Percentiles rank a stretch among this genome's conserved stretches.
Evolutionary conservation across 116 monocot species (phyloP).

Genomic region (Cymodocea nodosa): DNA sequence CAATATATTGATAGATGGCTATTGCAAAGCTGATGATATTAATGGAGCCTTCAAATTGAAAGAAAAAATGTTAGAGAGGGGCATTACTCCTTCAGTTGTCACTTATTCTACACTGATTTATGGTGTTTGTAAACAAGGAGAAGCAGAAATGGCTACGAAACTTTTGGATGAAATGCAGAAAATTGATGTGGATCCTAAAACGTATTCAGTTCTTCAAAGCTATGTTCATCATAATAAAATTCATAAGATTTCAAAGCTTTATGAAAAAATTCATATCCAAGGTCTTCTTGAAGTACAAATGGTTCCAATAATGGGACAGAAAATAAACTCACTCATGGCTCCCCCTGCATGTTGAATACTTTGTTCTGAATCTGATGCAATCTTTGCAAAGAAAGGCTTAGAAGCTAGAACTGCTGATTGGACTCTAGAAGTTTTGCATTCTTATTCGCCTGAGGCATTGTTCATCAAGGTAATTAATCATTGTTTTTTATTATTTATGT

Average conservation of each 20-base stretch:
- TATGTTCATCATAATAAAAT: conserved; percentile 41
- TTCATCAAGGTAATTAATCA: no score
- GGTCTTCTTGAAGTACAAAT: conserved; percentile 24
- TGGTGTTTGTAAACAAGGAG: conserved; percentile 56
- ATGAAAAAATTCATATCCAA: conserved; percentile 62
- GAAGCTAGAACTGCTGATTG: no score
- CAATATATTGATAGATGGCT: conserved; percentile 78
- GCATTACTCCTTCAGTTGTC: conserved; percentile 48
- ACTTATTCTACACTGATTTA: conserved; percentile 87
- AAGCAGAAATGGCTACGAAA: conserved; percentile 35
- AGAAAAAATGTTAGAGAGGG: conserved; percentile 57
- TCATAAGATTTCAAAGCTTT: conserved; percentile 39
- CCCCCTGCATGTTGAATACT: no score
- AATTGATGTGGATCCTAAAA: conserved; percentile 56
- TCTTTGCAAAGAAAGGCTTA: no score
- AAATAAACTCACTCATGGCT: no score
- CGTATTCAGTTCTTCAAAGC: conserved; percentile 45
- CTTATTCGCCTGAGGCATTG: no score
- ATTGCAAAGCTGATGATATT: conserved; percentile 46
- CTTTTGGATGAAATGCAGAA: conserved; percentile 69
- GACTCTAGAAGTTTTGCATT: no score
- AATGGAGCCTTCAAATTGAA: conserved; percentile 76
- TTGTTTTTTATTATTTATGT: no score
- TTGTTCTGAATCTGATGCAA: no score
- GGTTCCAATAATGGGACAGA: not conserved